Base-by-base conservation (phyloP, 306 rosid genomes). In the Pyrus pyrifolia region DNA sequence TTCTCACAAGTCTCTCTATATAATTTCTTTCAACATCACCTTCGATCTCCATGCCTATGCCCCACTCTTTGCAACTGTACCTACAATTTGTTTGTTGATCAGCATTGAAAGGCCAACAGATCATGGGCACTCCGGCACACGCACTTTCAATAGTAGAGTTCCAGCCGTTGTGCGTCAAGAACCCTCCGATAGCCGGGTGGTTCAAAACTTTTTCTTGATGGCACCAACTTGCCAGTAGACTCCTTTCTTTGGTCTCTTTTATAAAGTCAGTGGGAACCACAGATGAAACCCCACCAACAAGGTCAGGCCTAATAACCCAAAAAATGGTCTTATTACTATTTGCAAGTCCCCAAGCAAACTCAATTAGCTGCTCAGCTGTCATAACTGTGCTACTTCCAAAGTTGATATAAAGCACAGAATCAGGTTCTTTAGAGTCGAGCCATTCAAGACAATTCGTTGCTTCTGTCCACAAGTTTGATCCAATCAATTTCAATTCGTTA, bases 381-480 rank as follows among this genome's bases (percentile, higher is more conserved):
- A 25, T 72, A 18, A 72, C 53, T 40, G 40, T 30, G 21, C 11
- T 62, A 12, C 67, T 62, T 29, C 78, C 82, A 18, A 79, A 73
- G 62, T 79, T 79, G 49, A 79, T 65, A 67, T 72, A 79, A 21
- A 79, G 55, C 1, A 79, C 82, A 38, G 67, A 79, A 44, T 21
- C 14, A 4, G 85, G 70, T 15, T 80, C 83, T 59, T 83, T 79
- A 13, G 25, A 38, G 57, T 87, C 81, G 0, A 92, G 82, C 97
- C 97, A 90, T 22, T 86, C 72, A 5, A 90, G 52, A 49, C 93
- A 88, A 10, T 75, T 40, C 0, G 62, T 10, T 23, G 88, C 92
- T 5, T 90, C 97, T 25, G 80, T 90, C 96, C 96, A 92, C 2
- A 92, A 83, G 59, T 88, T 92, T 11, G 89, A 85, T 4, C 87